These are phyloP conservation scores for Chrysoporthe austroafricana DNA, from an alignment of 2,329 filamentous ascomycete species.

Conservation along the genomic window DNA sequence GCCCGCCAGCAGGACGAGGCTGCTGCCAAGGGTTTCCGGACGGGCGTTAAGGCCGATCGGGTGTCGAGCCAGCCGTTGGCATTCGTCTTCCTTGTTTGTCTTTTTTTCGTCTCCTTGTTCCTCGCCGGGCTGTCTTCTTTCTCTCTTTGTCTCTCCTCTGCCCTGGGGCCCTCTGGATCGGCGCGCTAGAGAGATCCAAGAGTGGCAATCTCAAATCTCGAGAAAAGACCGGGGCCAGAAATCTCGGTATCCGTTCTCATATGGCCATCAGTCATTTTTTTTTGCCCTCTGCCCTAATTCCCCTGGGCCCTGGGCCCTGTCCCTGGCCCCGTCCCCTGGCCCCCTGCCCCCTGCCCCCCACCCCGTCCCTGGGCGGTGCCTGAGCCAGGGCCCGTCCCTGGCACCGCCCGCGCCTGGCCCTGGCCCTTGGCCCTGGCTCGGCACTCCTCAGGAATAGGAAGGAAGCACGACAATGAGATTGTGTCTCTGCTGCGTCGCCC, in stretches of 20 bases:
- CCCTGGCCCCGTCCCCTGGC: neutral
- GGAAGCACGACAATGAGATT: conserved; percentile 22
- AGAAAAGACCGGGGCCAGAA: neutral
- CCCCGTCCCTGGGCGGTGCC: neutral
- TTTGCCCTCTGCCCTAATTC: neutral
- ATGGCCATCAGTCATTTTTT: neutral
- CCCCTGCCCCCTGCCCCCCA: neutral
- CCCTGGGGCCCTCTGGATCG: neutral
- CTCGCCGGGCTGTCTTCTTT: too few relatives aligned
- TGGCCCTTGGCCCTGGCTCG: neutral
- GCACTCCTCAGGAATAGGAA: neutral
- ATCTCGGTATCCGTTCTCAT: conserved; percentile 3
- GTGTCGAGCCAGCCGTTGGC: too few relatives aligned
- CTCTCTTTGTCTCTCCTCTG: neutral
- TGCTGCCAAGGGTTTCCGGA: too few relatives aligned
- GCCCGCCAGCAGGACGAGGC: too few relatives aligned
- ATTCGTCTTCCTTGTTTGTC: too few relatives aligned
- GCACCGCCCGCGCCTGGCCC: neutral
- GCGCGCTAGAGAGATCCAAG: conserved; percentile 1
- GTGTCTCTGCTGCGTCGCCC: neutral
- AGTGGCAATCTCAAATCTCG: conserved; percentile 4
- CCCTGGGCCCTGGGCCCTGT: conserved; percentile 1
- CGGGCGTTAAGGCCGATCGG: too few relatives aligned
- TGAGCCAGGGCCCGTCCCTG: neutral
- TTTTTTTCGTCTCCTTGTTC: too few relatives aligned